Evolutionary conservation across 2,329 filamentous ascomycete species (phyloP).

Genomic region (Claviceps fusiformis): DNA sequence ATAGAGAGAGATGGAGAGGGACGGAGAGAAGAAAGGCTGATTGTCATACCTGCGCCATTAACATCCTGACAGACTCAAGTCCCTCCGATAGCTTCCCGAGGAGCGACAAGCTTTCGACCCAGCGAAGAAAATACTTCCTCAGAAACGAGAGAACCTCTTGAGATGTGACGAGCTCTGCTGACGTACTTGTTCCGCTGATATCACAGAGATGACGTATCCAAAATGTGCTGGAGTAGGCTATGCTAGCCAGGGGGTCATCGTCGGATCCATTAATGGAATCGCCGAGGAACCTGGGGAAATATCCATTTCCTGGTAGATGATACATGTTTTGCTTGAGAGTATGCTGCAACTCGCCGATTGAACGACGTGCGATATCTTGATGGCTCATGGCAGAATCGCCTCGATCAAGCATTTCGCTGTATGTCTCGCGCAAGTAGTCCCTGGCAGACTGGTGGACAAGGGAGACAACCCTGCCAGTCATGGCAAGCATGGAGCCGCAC

Average conservation of each 20-base stretch:
- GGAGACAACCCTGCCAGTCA: conserved; percentile 17
- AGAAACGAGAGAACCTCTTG: conserved; percentile 11
- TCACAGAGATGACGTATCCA: conserved; percentile 21
- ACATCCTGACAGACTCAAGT: conserved; percentile 2
- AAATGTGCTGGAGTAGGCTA: conserved; percentile 17
- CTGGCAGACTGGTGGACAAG: conserved; percentile 31
- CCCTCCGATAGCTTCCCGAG: conserved; percentile 6
- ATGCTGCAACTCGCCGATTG: conserved; percentile 17
- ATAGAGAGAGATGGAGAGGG: no score
- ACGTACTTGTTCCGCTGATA: background rate
- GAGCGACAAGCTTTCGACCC: conserved; percentile 9
- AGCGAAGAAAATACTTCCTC: conserved; percentile 8
- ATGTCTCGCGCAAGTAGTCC: conserved; percentile 20
- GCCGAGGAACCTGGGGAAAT: conserved; percentile 11
- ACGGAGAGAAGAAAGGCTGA: background rate
- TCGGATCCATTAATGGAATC: conserved; percentile 4
- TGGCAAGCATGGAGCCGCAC: conserved; percentile 25
- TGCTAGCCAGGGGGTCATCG: conserved; percentile 9
- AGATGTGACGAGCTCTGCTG: conserved; percentile 7
- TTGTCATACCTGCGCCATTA: conserved; percentile 4
- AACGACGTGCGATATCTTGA: conserved; percentile 20
- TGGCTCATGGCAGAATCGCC: conserved; percentile 14
- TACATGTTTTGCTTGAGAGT: conserved; percentile 24
- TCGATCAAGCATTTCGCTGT: conserved; percentile 15
- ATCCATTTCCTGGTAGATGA: conserved; percentile 11